Percentiles rank a stretch among this genome's conserved stretches.
phyloP scores from a whole-genome alignment of 257 asterid genomes.

The Echium plantagineum region DNA sequence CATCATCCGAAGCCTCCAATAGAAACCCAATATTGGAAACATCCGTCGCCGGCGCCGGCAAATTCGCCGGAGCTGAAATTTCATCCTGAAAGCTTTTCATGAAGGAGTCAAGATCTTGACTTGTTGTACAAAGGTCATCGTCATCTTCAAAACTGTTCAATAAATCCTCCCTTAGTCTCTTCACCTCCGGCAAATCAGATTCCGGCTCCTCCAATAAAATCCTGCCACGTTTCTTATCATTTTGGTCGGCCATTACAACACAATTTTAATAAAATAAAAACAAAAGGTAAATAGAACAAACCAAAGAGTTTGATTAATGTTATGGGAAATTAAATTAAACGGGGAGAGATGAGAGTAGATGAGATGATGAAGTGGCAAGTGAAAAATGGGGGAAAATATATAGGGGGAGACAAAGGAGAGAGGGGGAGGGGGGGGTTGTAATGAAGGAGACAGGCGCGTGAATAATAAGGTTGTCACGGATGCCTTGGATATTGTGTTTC shows the following conservation, averaged over 20 bases:
- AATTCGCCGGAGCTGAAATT: slow-evolving; percentile 15
- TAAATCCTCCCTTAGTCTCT: slow-evolving; percentile 41
- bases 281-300: no score
- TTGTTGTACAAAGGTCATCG: slow-evolving; percentile 23
- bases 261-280: no score
- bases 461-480: slow-evolving; percentile 3
- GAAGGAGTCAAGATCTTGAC: slow-evolving; percentile 47
- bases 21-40: slow-evolving; percentile 29
- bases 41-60: slow-evolving; percentile 18
- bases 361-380: not conserved
- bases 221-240: slow-evolving; percentile 21
- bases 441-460: slow-evolving; percentile 1
- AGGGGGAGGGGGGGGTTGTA: not conserved
- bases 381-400: not conserved
- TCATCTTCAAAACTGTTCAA: slow-evolving; percentile 32
- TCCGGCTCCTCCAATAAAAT: slow-evolving; percentile 22
- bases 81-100: slow-evolving; percentile 58
- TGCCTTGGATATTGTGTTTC: not conserved
- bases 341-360: not conserved
- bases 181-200: slow-evolving; percentile 43
- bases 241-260: slow-evolving; percentile 5
- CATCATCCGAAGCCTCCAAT: slow-evolving; percentile 59
- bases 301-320: no score
- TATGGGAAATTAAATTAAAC: not conserved
- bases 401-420: slow-evolving; percentile 3